A percentile compares a stretch with the other conserved stretches of the same genome.
Conservation (phyloP, 2,329 filamentous ascomycete genomes). For the Botryotinia convoluta region DNA sequence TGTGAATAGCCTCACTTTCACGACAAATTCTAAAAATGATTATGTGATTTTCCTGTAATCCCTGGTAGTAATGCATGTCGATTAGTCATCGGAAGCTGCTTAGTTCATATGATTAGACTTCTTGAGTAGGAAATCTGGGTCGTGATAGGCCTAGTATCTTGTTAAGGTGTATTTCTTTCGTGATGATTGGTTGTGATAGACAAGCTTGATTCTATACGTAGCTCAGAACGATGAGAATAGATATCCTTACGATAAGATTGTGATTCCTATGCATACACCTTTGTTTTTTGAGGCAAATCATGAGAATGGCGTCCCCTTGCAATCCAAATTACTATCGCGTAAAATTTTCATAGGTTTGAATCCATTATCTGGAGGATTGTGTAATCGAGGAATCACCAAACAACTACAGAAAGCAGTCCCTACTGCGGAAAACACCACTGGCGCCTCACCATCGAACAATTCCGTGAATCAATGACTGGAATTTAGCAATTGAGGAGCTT, state of each 20-base stretch:
- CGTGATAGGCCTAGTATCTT: not conserved
- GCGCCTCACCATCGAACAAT: not conserved
- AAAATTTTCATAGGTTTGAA: not conserved
- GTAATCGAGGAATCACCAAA: not conserved
- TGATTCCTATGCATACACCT: fast-evolving
- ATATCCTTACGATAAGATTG: not conserved
- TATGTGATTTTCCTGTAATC: not conserved
- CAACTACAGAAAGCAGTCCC: not conserved
- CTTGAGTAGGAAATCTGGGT: not conserved
- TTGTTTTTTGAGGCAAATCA: not conserved
- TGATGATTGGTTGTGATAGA: not conserved
- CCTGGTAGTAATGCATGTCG: not conserved
- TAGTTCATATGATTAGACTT: not conserved
- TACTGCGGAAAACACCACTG: too few species aligned
- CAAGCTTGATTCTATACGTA: not conserved
- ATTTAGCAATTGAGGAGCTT: not conserved
- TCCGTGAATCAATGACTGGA: too few species aligned
- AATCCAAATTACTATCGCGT: too few species aligned
- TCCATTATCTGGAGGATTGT: not conserved
- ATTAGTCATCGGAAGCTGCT: not conserved
- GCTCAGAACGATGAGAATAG: not conserved
- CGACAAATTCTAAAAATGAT: not conserved
- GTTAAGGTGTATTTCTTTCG: not conserved
- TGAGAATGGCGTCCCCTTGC: not conserved
- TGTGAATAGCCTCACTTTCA: not conserved